Conservation (phyloP, 2,329 filamentous ascomycete genomes). For the Paecilomyces sp. region DNA sequence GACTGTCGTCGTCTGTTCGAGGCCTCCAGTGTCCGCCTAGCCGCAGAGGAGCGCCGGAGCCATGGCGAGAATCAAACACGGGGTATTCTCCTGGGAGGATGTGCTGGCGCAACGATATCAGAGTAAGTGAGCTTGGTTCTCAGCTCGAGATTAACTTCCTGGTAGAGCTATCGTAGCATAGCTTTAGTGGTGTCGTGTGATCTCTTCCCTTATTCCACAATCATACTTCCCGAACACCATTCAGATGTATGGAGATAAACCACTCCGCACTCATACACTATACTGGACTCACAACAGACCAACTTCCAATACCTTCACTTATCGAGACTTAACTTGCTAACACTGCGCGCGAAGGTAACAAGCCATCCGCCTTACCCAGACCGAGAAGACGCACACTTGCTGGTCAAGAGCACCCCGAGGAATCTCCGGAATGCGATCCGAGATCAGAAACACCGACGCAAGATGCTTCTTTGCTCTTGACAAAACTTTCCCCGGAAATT, state of each 20-base stretch:
- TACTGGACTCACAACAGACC: neutral
- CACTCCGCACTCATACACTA: neutral
- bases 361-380: conserved; percentile 8
- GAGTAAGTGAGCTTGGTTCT: conserved; percentile 17
- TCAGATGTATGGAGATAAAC: neutral
- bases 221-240: neutral
- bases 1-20: neutral
- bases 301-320: neutral
- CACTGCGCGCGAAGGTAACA: conserved; percentile 3
- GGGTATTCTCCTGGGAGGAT: conserved; percentile 35
- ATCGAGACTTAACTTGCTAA: neutral
- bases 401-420: neutral
- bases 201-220: neutral
- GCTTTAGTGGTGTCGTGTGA: neutral
- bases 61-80: conserved; percentile 29
- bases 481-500: conserved; percentile 26
- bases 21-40: neutral
- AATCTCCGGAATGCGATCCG: neutral
- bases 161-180: neutral
- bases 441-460: neutral
- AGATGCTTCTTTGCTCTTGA: conserved; percentile 15
- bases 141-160: neutral
- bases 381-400: conserved; percentile 8
- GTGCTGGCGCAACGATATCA: conserved; percentile 32
- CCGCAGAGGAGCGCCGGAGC: neutral